Evolutionary conservation across 352 stramenopile genomes (phyloP).

Genomic region (Phytophthora agathidicida): DNA sequence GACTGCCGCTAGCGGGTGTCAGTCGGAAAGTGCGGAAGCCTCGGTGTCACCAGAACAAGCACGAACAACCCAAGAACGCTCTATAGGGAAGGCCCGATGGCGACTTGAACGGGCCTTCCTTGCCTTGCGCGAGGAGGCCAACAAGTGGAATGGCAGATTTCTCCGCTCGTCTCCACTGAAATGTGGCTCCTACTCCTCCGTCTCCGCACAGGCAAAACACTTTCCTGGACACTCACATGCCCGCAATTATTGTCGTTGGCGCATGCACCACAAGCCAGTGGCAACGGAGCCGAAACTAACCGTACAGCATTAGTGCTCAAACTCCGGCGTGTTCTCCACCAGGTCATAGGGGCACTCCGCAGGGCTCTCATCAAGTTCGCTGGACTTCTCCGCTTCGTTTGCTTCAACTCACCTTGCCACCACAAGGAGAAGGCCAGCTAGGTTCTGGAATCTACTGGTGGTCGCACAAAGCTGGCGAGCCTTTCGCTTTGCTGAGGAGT

Average conservation of each 20-base stretch:
- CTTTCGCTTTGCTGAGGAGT: conserved; percentile 18
- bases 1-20: conserved; percentile 8
- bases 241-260: conserved; percentile 17
- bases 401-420: conserved; percentile 33
- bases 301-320: conserved; percentile 36
- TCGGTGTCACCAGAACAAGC: conserved; percentile 1
- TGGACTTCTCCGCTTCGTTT: conserved; percentile 29
- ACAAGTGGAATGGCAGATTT: conserved; percentile 29
- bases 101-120: conserved; percentile 14
- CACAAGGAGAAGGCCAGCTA: conserved; percentile 22
- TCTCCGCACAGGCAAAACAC: neutral
- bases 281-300: conserved; percentile 12
- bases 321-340: conserved; percentile 11
- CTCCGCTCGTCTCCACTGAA: conserved; percentile 28
- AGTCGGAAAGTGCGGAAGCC: conserved; percentile 16
- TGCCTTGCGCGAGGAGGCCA: neutral
- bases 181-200: conserved; percentile 15
- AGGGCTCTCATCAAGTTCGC: conserved; percentile 30
- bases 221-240: neutral
- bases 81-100: conserved; percentile 20
- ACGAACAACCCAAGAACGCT: conserved; percentile 1
- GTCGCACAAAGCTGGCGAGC: conserved; percentile 4
- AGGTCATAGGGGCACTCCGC: conserved; percentile 12
- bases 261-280: conserved; percentile 20
- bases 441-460: conserved; percentile 8